Evolutionary conservation across 306 rosid genomes (phyloP), one percentile per base, ranked within the genome.

Genomic region (Alnus glutinosa): DNA sequence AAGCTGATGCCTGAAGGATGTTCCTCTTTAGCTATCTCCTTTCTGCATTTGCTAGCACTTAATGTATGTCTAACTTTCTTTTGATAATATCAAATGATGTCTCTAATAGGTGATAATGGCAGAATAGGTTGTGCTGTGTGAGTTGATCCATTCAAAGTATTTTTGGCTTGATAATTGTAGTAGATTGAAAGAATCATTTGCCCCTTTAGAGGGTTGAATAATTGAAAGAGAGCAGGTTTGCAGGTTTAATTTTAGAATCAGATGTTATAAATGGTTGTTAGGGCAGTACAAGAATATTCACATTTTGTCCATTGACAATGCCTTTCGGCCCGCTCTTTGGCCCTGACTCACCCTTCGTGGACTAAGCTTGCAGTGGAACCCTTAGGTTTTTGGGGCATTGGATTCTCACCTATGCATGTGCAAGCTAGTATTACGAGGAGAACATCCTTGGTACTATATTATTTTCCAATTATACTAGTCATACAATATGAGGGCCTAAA

Each of bases 1-100:
- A 67, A 42, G 72, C 51, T 18, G n/a, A 64, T 42, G 14, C 50
- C 72, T 67, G 72, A 67, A 39, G 72, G 9, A 14, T 23, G 72
- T 67, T 18, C 49, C 50, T 18, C 15, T 2, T 64, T 64, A 16
- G 70, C 48, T 15, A 18, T 18, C 32, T 68, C 32, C 72, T 3
- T 37, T 8, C 72, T 39, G 32, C 32, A 42, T 42, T 42, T 44
- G 19, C 32, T n/a, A 16, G 32, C 42, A 37, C 18, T 39, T 67
- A 18, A 67, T 36, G 70, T 34, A 10, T 49, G 46, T 59, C 37
- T 28, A 28, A 32, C 32, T 59, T 59, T 59, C 66, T 42, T 42
- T 42, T 42, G 46, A 42, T 42, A 42, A 42, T 42, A 42, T 42
- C 46, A 36, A 28, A 67, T 1, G 72, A 16, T 39, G 4, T 7